Evolutionary conservation across 2,329 filamentous ascomycete species (phyloP).

Genomic region (Calonectria pauciramosa): DNA sequence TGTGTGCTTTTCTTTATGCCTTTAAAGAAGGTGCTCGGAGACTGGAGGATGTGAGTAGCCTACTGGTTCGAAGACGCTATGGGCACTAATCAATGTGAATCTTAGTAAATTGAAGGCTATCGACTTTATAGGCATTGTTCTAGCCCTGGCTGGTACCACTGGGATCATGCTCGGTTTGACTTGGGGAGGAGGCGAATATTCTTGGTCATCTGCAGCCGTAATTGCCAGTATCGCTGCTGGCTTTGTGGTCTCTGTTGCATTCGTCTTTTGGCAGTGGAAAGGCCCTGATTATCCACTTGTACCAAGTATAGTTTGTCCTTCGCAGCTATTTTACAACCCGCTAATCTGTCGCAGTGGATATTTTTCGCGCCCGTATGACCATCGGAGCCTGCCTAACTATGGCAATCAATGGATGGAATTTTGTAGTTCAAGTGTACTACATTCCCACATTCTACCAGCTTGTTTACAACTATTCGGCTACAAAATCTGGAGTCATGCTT

Average conservation of each 20-base stretch:
- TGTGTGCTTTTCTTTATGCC: not conserved
- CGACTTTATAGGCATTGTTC: slow-evolving; percentile 46
- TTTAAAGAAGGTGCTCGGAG: not conserved
- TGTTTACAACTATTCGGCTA: not conserved
- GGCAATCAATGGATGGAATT: slow-evolving; percentile 5
- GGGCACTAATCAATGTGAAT: not conserved
- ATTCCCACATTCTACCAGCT: not conserved
- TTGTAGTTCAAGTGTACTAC: not conserved
- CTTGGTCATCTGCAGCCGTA: slow-evolving; percentile 69
- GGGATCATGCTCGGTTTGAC: slow-evolving; percentile 65
- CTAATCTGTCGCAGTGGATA: not conserved
- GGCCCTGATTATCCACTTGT: not conserved
- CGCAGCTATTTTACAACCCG: not conserved
- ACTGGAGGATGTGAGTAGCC: not conserved
- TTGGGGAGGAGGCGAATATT: slow-evolving; percentile 72
- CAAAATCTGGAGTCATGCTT: not conserved
- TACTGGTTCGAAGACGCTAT: too few relatives aligned
- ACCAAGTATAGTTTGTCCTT: not conserved
- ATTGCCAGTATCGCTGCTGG: slow-evolving; percentile 69
- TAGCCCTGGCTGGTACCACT: slow-evolving; percentile 61
- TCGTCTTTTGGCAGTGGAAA: not conserved
- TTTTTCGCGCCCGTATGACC: not conserved
- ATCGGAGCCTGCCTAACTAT: not conserved
- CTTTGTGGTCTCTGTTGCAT: not conserved
- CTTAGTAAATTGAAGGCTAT: not conserved